Evolutionary conservation across 768 basidiomycete genomes (phyloP), one percentile per base, ranked within the genome.

Genomic region (Leccinum obscurum): DNA sequence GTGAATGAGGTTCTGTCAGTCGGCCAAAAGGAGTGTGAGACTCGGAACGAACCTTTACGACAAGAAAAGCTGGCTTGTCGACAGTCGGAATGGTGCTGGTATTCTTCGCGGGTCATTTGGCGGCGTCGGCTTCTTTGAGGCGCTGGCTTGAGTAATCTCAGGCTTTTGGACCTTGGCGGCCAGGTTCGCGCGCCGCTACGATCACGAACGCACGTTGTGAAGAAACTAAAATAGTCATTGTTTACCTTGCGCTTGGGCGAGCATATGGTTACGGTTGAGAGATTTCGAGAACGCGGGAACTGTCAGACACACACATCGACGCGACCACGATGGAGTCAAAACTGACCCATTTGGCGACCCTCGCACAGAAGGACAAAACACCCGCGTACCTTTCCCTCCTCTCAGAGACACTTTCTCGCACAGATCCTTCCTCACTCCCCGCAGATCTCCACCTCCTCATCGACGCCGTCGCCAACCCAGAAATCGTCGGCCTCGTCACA

Each of bases 61-160:
- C 95, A 97, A 1, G 95, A 96, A 73, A 98, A 98, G 14, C 93
- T 93, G 0, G 95, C 95, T 73, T 97, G 95, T 60, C 95, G 85
- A 77, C 95, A 97, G 72, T 96, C 94, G 2, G 95, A 95, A 71
- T 97, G 98, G 70, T 95, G 94, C 61, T 95, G 91, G 72, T 98
- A 98, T 68, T 98, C 93, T 72, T 98, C 95, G 66, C 92, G 83
- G 8, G 94, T 95, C 95, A 98, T 98, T 76, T 93, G 86, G 48
- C 92, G 83, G 1, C 93, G 75, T 98, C 95, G 2, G 94, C 93
- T 81, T 97, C 95, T 88, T 90, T 89, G 49, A 97, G 77, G 15
- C 95, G 85, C 68, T 88, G 87, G 26, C 26, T 6, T 28, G 26
- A 28, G 1, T 28, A 28, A 28, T 28, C 26, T 28, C 26, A 28